Conservation (phyloP, 2,329 filamentous ascomycete genomes). For the Cytospora chrysosperma region DNA sequence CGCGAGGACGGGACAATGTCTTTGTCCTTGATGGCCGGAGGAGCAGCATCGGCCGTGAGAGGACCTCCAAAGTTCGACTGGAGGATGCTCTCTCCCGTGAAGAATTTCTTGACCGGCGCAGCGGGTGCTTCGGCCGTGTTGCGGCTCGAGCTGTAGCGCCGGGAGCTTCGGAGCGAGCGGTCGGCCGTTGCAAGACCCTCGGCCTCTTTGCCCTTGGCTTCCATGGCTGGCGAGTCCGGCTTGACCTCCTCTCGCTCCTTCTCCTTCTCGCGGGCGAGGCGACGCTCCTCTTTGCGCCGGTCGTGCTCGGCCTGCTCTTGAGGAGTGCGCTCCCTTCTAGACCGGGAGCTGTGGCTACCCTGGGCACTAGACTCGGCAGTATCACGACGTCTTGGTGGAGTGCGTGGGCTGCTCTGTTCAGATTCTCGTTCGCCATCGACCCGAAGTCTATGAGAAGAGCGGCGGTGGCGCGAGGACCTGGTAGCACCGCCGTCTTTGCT, state of each 20-base stretch:
- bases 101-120: conserved; percentile 40
- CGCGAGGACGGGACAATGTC: conserved; percentile 15
- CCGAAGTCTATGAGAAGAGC: conserved; percentile 36
- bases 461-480: conserved; percentile 33
- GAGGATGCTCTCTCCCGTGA: conserved; percentile 39
- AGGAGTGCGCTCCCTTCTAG: conserved; percentile 40
- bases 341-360: conserved; percentile 30
- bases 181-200: conserved; percentile 32
- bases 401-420: conserved; percentile 36
- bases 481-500: conserved; percentile 32
- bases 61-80: conserved; percentile 27
- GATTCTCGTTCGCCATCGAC: conserved; percentile 38
- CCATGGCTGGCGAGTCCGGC: conserved; percentile 24
- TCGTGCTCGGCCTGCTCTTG: conserved; percentile 53
- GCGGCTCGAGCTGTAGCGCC: conserved; percentile 42
- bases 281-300: conserved; percentile 48
- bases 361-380: conserved; percentile 37
- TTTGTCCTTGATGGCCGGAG: conserved; percentile 26
- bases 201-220: conserved; percentile 37
- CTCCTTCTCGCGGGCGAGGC: conserved; percentile 35
- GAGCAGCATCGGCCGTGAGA: conserved; percentile 18
- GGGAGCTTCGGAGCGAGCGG: conserved; percentile 37
- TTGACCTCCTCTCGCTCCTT: conserved; percentile 30
- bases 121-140: conserved; percentile 33
- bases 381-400: conserved; percentile 47